Base-by-base conservation (phyloP, 768 basidiomycete species). In the Auricularia sp. region DNA sequence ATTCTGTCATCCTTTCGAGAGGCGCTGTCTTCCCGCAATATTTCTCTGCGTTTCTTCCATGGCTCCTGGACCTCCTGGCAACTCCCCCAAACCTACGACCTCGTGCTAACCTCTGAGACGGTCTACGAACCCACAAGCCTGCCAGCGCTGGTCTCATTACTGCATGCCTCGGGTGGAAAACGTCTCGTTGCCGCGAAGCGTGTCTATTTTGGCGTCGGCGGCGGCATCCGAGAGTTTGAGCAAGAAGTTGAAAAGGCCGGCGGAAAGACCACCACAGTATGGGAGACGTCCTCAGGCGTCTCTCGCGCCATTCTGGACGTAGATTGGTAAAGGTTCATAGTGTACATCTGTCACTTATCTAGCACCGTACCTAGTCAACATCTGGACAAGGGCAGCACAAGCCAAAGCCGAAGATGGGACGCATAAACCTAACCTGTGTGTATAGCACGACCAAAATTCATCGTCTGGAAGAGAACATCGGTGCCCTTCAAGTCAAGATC, bases 131-230 rank as follows among this genome's bases (percentile, higher is more conserved):
- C 61, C 18, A 3, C 53, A 7, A 64, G 44, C 21, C 5, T 36
- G 6, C 18, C 65, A 23, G 29, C 56, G 18, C 18, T 42, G 44
- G 70, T 91, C 72, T 44, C 56, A 8, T 14, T 61, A 10, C 33
- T 36, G 33, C 35, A 33, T 23, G 53, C 59, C 64, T 34, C 29
- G 36, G 36, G 61, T 67, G 21, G 36, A 56, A 6, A 34, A 5
- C 91, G 88, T 68, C 82, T 97, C 8, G 88, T 97, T 2, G 94
- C 93, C 2, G 91, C 90, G 1, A 98, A 98, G 74, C 82, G 93
- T 14, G 74, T 98, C 21, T 98, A 98, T 72, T 98, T 98, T 73
- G 96, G 96, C 6, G 93, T 98, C 3, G 95, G 94, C 1, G 95
- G 96, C 0, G 91, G 94, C 6, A 77, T 95, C 34, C 74, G 81